Evolutionary conservation across 192 early-diverging fungal species (phyloP), one percentile per base, ranked within the genome.

Genomic region (Podila epicladia): DNA sequence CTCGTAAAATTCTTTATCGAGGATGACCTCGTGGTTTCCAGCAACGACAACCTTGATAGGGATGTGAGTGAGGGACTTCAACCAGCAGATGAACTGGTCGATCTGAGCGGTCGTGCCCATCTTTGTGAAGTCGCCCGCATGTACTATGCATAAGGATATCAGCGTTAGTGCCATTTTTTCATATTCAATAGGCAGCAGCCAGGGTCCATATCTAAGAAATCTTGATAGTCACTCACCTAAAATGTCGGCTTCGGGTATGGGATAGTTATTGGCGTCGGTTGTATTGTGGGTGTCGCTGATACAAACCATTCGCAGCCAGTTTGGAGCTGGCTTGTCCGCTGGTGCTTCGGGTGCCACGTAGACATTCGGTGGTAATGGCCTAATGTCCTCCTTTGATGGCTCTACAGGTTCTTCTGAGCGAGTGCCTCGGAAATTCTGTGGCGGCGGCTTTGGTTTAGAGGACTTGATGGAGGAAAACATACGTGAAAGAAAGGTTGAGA

Each of bases 231-330:
- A 26, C 64, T 61, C 51, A 78, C 75, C n/a, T 19, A 78, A 59
- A 51, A 78, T 55, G 57, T 78, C 75, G 4, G 69, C 75, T 66
- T 72, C 69, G 8, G 75, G 75, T 28, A 78, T 62, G 32, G 59
- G 26, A 57, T 67, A 72, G 41, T 65, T 78, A 24, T 72, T 67
- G 28, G 41, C 19, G 57, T 63, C 37, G 35, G 71, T 62, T 29
- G 33, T 72, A 41, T 78, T 78, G 49, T 78, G 75, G 11, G 75
- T 78, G 65, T 78, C 75, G 51, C 75, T 78, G 53, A 78, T 45
- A 55, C 75, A 78, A 19, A 78, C 75, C 49, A 78, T 63, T 6
- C 75, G 69, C 28, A 67, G 64, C 75, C 75, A 78, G 32, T 78
- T 62, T 1, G 69, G 58, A 9, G 48, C 69, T 15, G 69, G 75